Evolutionary conservation across 83 land plant species (phyloP), one percentile per base, ranked within the genome.

Genomic region (Picea mariana): DNA sequence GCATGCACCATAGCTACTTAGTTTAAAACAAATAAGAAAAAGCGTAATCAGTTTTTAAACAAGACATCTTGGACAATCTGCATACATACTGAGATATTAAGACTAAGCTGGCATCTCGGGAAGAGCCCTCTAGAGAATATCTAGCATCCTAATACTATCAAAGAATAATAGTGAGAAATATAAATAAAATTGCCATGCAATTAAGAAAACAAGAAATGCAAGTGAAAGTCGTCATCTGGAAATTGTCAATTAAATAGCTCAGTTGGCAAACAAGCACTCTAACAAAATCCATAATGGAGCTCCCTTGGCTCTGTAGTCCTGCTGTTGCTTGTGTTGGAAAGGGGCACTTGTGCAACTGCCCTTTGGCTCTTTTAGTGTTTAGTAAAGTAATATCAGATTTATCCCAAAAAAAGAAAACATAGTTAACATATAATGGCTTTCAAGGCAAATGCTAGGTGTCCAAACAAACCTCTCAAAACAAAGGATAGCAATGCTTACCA

Each of bases 401-500:
- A 52, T 52, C 58, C 3, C 58, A 52, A 52, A 52, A 52, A 12
- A 11, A 2, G 2, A 11, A 11, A 44, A 1, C 49, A 52, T 11
- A 52, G 1, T 3, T 49, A 44, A 7, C 40, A 34, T 67, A 71
- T 18, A 9, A 44, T 44, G 26, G 20, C 21, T 44, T 44, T 11
- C 58, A 9, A 44, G 58, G 13, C 13, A 73, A 44, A 20, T n/a
- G 44, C 21, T 3, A 44, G 3, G 15, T 20, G 5, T 73, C 26
- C 58, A 73, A 73, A 42, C 58, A 20, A 16, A 21, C 12, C 52
- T 21, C 58, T 8, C 11, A 3, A 73, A 42, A 73, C 77, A 34
- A 9, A 44, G 58, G 47, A 21, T 8, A 76, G 13, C 21, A 67
- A 63, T 61, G n/a, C 88, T 83, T 89, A 93, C 96, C 92, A 95